Conservation (phyloP, 352 stramenopile genomes). For the Labyrinthula sp. region DNA sequence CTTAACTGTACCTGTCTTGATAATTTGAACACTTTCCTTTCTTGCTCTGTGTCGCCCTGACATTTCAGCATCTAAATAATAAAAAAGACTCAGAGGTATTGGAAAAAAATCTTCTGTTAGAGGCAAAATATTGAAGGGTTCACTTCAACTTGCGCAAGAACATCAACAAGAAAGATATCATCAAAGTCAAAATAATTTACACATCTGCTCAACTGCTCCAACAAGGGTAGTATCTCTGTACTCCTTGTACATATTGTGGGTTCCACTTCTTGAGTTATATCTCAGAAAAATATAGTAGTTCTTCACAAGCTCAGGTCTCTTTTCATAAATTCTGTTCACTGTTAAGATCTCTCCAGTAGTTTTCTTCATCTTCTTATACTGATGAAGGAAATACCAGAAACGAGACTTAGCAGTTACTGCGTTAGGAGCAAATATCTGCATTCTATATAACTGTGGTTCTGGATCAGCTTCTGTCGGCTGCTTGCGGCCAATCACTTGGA, state of each 20-base stretch:
- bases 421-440: slow-evolving; percentile 90
- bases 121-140: too few relatives aligned
- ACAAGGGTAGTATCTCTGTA: slow-evolving; percentile 93
- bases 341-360: slow-evolving; percentile 98
- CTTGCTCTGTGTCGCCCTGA: slow-evolving; percentile 83
- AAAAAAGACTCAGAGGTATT: slow-evolving; percentile 36
- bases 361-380: slow-evolving; percentile 99
- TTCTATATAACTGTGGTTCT: slow-evolving; percentile 68
- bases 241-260: slow-evolving; percentile 99
- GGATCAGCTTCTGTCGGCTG: slow-evolving; percentile 36
- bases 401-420: slow-evolving; percentile 89
- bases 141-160: slow-evolving; percentile 1
- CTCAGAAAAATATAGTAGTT: slow-evolving; percentile 99
- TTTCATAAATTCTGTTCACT: slow-evolving; percentile 92
- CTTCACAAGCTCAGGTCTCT: slow-evolving; percentile 91
- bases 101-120: slow-evolving; percentile 1
- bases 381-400: slow-evolving; percentile 99
- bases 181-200: too few relatives aligned
- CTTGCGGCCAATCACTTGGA: slow-evolving; percentile 98
- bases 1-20: slow-evolving; percentile 76
- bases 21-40: slow-evolving; percentile 96
- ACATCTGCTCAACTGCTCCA: slow-evolving; percentile 91
- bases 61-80: too few relatives aligned
- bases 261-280: slow-evolving; percentile 96
- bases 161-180: slow-evolving; percentile 5